Evolutionary conservation across 768 basidiomycete genomes (phyloP).

Genomic region (Naganishia onofrii): DNA sequence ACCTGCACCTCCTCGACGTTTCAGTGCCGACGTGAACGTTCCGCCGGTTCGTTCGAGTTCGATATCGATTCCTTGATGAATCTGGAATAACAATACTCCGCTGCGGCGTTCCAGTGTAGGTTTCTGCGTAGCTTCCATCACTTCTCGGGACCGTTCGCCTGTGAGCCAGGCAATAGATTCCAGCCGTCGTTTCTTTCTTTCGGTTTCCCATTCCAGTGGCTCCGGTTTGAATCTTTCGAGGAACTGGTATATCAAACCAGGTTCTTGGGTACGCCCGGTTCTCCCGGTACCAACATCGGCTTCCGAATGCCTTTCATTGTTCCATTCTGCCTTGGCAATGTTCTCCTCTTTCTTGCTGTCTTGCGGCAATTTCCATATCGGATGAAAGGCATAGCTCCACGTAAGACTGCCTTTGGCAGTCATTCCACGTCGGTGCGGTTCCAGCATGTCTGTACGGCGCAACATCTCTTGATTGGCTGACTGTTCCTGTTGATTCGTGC

Average conservation of each 20-base stretch:
- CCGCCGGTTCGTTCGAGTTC: conserved; percentile 17
- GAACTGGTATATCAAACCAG: conserved; percentile 35
- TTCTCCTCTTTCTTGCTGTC: conserved; percentile 33
- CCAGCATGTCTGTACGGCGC: conserved; percentile 34
- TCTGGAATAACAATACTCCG: conserved; percentile 49
- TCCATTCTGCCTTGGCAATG: conserved; percentile 23
- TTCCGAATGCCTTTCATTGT: conserved; percentile 29
- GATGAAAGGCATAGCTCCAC: conserved; percentile 48
- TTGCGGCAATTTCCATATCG: conserved; percentile 46
- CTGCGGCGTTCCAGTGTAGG: conserved; percentile 41
- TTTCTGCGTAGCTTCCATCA: conserved; percentile 42
- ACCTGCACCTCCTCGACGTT: background rate
- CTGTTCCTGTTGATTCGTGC: conserved; percentile 31
- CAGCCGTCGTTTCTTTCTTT: conserved; percentile 42
- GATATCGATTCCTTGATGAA: conserved; percentile 43
- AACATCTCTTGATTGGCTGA: conserved; percentile 24
- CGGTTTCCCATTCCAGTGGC: conserved; percentile 44
- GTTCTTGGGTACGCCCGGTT: conserved; percentile 12
- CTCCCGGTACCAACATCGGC: conserved; percentile 25
- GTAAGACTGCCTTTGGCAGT: conserved; percentile 39
- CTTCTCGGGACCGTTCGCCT: conserved; percentile 49
- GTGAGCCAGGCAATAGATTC: conserved; percentile 50
- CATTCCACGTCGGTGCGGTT: conserved; percentile 39
- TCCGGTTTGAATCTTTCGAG: conserved; percentile 36
- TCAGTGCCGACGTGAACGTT: conserved; percentile 27